Evolutionary conservation across 495 filamentous ascomycete genomes (phyloP), one percentile per base, ranked within the genome.

Genomic region (Venustampulla echinocandica): DNA sequence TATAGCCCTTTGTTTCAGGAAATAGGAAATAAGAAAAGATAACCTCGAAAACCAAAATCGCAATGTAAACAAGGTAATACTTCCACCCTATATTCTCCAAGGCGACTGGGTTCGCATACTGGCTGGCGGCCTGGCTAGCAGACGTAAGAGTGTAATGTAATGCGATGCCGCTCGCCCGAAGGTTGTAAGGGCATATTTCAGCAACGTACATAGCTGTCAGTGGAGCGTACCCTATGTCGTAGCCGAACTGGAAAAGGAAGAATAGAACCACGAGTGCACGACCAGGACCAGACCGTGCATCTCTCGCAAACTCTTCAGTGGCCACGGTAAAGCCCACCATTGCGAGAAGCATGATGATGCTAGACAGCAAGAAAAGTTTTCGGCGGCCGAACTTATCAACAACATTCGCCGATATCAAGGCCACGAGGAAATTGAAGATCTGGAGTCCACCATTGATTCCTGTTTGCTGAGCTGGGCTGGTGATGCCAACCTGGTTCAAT

Each of bases 401-500:
- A 33, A 66, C 53, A 48, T 66, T 64, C 20, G 58, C 41, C 13
- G 38, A 41, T 14, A 20, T 22, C n/a, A 53, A 39, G 4, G 50
- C 35, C 10, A 36, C 28, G 2, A 50, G 15, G 36, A 49, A 43
- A 23, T 49, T 50, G 35, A 42, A 54, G 32, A 54, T 54, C 42
- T 54, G 51, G 32, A 54, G 30, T 11, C 46, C 51, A 20, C 47
- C 52, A 24, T 54, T 49, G 33, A 46, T 54, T 1, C 42, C 47
- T 4, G 40, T 36, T 27, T 54, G 52, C 15, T 49, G 27, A 11
- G 40, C 45, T 11, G 50, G 39, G 4, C 32, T 14, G 1, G 53
- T 68, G 25, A 76, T 67, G n/a, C 70, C 71, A 37, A 73, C 61
- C 10, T 63, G 65, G 14, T 71, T 60, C 14, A 76, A 53, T 55